A percentile compares a stretch with the other conserved stretches of the same genome.
Conservation (phyloP, 768 basidiomycete genomes). For the Leucocoprinus leucothites region DNA sequence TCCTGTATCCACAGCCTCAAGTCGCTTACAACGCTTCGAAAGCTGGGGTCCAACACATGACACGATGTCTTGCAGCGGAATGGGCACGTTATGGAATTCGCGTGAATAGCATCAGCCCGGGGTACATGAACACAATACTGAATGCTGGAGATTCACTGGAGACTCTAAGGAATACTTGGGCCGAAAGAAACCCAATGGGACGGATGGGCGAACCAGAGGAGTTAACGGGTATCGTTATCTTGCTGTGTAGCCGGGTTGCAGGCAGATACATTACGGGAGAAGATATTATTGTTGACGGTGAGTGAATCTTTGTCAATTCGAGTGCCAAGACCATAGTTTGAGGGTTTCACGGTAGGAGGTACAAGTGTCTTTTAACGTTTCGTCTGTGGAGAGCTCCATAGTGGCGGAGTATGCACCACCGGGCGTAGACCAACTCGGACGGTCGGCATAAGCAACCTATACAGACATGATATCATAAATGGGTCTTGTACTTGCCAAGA, state of each 20-base stretch:
- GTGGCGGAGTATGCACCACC: no score
- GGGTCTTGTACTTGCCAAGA: no score
- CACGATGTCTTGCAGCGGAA: constrained; percentile 37
- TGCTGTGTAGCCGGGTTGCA: constrained; percentile 36
- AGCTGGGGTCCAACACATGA: constrained; percentile 36
- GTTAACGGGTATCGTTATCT: constrained; percentile 33
- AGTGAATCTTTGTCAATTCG: constrained; percentile 8
- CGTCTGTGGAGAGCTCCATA: no score
- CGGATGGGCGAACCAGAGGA: constrained; percentile 41
- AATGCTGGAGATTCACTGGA: constrained; percentile 32
- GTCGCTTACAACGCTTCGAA: constrained; percentile 41
- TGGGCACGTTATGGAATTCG: constrained; percentile 39
- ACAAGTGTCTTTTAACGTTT: background rate
- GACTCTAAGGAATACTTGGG: constrained; percentile 32
- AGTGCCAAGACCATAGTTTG: no score
- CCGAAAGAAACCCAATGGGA: constrained; percentile 37
- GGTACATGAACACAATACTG: constrained; percentile 41
- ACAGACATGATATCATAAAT: no score
- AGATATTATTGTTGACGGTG: constrained; percentile 41
- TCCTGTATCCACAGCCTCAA: constrained; percentile 41
- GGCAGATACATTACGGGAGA: constrained; percentile 42
- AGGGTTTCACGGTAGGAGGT: background rate
- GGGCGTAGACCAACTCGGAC: no score
- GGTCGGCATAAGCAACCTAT: background rate
- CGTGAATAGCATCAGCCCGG: constrained; percentile 41